Percentiles rank a stretch among this genome's conserved stretches.
Conservation (phyloP, 1,284 basidiomycete species). For the Phenoliferia sp. region DNA sequence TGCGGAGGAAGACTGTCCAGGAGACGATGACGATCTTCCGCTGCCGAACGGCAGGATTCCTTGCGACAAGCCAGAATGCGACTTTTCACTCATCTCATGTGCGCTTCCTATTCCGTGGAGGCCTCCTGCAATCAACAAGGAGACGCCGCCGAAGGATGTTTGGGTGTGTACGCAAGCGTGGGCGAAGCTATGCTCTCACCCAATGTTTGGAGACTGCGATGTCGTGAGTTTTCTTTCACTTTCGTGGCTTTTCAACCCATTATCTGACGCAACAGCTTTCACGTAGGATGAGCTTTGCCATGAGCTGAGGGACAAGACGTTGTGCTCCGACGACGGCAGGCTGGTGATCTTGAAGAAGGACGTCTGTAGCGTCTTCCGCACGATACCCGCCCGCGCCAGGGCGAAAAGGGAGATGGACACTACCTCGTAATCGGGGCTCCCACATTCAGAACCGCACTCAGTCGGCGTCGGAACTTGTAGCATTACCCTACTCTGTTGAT, state of each 20-base stretch:
- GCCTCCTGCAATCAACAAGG: conserved; percentile 10
- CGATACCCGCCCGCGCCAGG: conserved; percentile 22
- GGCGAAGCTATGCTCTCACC: conserved; percentile 29
- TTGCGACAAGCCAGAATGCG: conserved; percentile 33
- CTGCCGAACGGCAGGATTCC: conserved; percentile 16
- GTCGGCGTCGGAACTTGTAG: neutral
- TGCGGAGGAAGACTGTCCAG: conserved; percentile 2
- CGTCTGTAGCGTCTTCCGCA: conserved; percentile 27
- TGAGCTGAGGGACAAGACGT: conserved; percentile 22
- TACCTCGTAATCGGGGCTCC: neutral
- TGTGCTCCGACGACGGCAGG: conserved; percentile 28
- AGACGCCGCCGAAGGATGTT: conserved; percentile 10
- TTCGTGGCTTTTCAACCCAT: neutral
- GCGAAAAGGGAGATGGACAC: conserved; percentile 1
- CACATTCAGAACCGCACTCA: too few species aligned
- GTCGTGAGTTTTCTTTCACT: conserved; percentile 7
- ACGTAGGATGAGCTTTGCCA: conserved; percentile 27
- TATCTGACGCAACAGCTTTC: neutral
- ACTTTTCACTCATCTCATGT: conserved; percentile 21
- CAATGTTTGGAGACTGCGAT: conserved; percentile 23
- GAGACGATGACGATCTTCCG: conserved; percentile 15
- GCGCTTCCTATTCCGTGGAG: conserved; percentile 29
- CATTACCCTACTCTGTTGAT: neutral
- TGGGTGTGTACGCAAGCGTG: conserved; percentile 31
- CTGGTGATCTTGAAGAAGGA: conserved; percentile 28